phyloP scores from a whole-genome alignment of 1,139 yeast genomes.

The Yamadazyma blattariae region DNA sequence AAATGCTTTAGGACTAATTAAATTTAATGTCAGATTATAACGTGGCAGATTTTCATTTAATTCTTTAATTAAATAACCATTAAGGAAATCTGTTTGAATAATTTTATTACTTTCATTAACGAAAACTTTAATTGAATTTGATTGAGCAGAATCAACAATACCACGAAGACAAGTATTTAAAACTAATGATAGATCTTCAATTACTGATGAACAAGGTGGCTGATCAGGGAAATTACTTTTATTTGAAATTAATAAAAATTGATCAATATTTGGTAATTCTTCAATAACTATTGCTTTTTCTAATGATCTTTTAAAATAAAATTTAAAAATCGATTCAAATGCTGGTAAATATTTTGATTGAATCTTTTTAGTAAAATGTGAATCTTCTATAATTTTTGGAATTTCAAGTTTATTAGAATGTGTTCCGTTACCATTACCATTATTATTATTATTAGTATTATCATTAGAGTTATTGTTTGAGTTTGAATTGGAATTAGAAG shows the following conservation, averaged over 20 bases:
- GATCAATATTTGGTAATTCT: constrained; percentile 56
- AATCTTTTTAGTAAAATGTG: constrained; percentile 62
- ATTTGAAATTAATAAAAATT: constrained; percentile 18
- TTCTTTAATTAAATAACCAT: constrained; percentile 45
- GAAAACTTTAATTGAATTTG: constrained; percentile 51
- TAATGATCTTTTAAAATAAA: constrained; percentile 73
- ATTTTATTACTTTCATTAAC: constrained; percentile 31
- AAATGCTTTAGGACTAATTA: constrained; percentile 15
- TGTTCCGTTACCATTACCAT: not conserved
- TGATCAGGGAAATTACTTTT: constrained; percentile 38
- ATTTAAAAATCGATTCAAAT: constrained; percentile 60
- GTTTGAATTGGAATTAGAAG: too few species aligned
- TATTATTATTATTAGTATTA: constrained; percentile 7
- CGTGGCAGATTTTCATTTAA: constrained; percentile 58
- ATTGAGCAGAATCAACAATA: constrained; percentile 59
- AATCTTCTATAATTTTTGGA: constrained; percentile 56
- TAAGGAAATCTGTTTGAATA: constrained; percentile 35
- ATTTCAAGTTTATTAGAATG: constrained; percentile 25
- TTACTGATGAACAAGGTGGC: constrained; percentile 76
- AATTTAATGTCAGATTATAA: constrained; percentile 37
- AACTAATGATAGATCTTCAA: constrained; percentile 80
- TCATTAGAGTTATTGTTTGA: too few species aligned
- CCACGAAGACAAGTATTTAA: constrained; percentile 64
- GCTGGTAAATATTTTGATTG: constrained; percentile 52
- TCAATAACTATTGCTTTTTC: constrained; percentile 82